phyloP scores from a whole-genome alignment of 2,329 filamentous ascomycete species.

The Cladophialophora exuberans region DNA sequence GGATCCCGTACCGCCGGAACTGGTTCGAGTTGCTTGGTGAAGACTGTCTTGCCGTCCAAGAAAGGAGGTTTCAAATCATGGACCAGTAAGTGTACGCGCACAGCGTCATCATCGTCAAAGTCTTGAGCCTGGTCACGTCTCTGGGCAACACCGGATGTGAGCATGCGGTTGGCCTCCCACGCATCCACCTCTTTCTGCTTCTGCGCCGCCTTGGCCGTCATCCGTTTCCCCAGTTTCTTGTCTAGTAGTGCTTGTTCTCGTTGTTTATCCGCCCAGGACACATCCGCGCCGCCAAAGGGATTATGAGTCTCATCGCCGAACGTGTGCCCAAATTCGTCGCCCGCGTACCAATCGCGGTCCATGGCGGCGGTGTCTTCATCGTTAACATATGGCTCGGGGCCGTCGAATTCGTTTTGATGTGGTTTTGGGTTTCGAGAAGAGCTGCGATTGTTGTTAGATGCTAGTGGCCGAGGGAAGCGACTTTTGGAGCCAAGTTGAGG shows the following conservation, averaged over 20 bases:
- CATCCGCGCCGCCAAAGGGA: constrained; percentile 78
- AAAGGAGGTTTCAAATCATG: constrained; percentile 95
- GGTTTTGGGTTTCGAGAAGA: constrained; percentile 35
- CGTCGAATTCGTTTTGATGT: constrained; percentile 63
- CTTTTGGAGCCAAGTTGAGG: constrained; percentile 44
- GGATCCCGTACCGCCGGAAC: constrained; percentile 90
- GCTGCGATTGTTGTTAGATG: constrained; percentile 33
- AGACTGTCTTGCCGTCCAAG: constrained; percentile 89
- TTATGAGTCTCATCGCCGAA: constrained; percentile 94
- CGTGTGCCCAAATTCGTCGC: constrained; percentile 81
- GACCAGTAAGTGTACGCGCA: constrained; percentile 84
- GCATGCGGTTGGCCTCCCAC: constrained; percentile 98
- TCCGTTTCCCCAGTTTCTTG: constrained; percentile 73
- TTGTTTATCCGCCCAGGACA: constrained; percentile 74
- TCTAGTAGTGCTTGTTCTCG: constrained; percentile 73
- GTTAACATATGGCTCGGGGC: constrained; percentile 62
- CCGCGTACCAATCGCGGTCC: constrained; percentile 91
- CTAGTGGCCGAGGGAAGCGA: constrained; percentile 40
- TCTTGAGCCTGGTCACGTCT: constrained; percentile 78
- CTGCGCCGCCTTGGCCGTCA: constrained; percentile 76
- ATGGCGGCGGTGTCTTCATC: constrained; percentile 74
- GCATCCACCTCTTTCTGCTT: constrained; percentile 94
- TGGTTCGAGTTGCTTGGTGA: constrained; percentile 95
- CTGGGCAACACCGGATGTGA: constrained; percentile 94
- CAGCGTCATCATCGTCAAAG: constrained; percentile 90